Evolutionary conservation across 1,284 basidiomycete species (phyloP).

Genomic region (Uromyces viciae-fabae): DNA sequence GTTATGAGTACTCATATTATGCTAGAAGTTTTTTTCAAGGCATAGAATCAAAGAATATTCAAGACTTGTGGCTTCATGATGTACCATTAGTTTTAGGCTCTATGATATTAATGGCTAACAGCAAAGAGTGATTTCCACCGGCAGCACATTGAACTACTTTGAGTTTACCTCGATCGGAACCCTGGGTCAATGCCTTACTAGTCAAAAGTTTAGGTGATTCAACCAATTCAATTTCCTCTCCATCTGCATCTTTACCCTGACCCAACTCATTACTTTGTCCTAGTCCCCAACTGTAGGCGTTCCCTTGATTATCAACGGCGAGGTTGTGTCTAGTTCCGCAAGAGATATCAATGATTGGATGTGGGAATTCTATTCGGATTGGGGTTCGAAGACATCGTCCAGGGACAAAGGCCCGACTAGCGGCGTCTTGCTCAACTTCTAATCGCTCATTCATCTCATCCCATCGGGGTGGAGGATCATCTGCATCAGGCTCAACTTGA

Average conservation of each 20-base stretch:
- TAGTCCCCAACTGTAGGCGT: conserved; percentile 75
- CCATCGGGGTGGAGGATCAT: conserved; percentile 61
- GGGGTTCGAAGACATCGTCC: conserved; percentile 45
- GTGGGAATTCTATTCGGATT: conserved; percentile 64
- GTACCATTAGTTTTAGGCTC: conserved; percentile 12
- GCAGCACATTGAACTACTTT: conserved; percentile 36
- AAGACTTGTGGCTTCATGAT: not conserved
- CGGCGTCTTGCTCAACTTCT: conserved; percentile 51
- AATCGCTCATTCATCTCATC: conserved; percentile 60
- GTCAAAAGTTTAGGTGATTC: conserved; percentile 13
- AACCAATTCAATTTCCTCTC: conserved; percentile 34
- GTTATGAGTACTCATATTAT: too few relatives aligned
- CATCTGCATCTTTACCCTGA: conserved; percentile 32
- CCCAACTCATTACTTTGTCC: conserved; percentile 38
- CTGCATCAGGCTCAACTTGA: conserved; percentile 46
- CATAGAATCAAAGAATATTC: too few relatives aligned
- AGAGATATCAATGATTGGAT: conserved; percentile 66
- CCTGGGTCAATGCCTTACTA: conserved; percentile 7
- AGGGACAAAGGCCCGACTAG: conserved; percentile 50
- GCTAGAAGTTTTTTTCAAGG: too few relatives aligned
- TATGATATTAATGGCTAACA: not conserved
- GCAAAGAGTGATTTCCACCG: conserved; percentile 35
- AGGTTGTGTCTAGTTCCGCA: conserved; percentile 77
- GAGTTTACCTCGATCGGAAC: not conserved
- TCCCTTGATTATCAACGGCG: conserved; percentile 71